phyloP scores from a whole-genome alignment of 805 yeast species.

The Saccharomycopsis selenospora region DNA sequence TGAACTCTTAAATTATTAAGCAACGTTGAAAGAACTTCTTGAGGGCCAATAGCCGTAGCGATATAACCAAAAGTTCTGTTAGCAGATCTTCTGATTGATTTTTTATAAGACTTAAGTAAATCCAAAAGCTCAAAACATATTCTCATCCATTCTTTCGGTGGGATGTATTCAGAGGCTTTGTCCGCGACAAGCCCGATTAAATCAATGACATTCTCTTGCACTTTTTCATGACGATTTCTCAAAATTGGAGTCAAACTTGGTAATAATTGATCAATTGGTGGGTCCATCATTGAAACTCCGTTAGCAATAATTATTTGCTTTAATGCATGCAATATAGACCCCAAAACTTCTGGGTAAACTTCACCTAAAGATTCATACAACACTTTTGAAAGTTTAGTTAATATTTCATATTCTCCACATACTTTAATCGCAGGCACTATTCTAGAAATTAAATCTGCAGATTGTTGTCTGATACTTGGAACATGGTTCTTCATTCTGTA shows the following conservation, averaged over 20 bases:
- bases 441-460: constrained; percentile 67
- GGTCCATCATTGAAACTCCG: constrained; percentile 58
- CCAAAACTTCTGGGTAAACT: constrained; percentile 87
- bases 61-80: constrained; percentile 87
- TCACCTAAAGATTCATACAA: constrained; percentile 91
- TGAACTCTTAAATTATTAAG: constrained; percentile 82
- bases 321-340: constrained; percentile 72
- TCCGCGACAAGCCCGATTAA: constrained; percentile 79
- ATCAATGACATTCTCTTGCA: constrained; percentile 74
- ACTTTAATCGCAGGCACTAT: constrained; percentile 59
- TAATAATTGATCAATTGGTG: constrained; percentile 73
- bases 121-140: constrained; percentile 87
- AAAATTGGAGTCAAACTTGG: constrained; percentile 90
- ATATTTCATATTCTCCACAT: constrained; percentile 56
- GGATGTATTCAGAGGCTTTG: constrained; percentile 69
- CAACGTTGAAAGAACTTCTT: constrained; percentile 80
- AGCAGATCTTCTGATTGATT: constrained; percentile 73
- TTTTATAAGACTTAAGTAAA: constrained; percentile 74
- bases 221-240: constrained; percentile 82
- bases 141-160: constrained; percentile 96
- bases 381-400: constrained; percentile 64
- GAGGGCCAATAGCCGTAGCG: constrained; percentile 92
- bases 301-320: constrained; percentile 52
- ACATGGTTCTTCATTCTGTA: constrained; percentile 66
- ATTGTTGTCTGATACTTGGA: constrained; percentile 70